Evolutionary conservation across 2,329 filamentous ascomycete species (phyloP).

Genomic region (Fusarium oxysporum): DNA sequence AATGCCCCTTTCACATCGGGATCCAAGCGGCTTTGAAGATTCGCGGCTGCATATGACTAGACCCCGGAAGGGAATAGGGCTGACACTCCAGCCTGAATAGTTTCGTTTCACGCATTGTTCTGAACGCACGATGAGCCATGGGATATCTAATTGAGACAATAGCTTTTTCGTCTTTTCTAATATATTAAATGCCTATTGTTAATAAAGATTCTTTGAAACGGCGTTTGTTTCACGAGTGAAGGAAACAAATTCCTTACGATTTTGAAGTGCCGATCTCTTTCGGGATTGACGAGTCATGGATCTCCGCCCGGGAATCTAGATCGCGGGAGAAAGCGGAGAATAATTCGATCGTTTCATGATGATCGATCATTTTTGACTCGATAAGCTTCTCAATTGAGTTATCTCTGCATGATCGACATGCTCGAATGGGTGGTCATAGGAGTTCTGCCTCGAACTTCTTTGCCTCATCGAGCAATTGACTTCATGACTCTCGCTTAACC

Average conservation of each 20-base stretch:
- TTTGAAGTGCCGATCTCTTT: not conserved
- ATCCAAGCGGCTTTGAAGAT: not conserved
- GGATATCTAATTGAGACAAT: no score
- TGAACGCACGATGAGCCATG: no score
- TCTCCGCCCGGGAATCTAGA: not conserved
- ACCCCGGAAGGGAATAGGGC: not conserved
- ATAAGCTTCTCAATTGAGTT: not conserved
- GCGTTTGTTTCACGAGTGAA: not conserved
- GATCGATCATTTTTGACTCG: not conserved
- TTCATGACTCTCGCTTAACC: no score
- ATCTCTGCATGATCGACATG: not conserved
- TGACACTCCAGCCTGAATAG: not conserved
- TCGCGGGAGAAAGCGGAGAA: not conserved
- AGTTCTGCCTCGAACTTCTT: no score
- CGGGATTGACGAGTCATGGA: not conserved
- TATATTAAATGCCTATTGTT: fast-evolving
- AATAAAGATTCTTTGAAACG: fast-evolving
- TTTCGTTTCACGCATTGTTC: not conserved
- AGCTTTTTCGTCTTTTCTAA: no score
- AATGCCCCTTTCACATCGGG: not conserved
- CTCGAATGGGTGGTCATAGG: fast-evolving
- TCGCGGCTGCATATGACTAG: not conserved
- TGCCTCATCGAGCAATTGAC: not conserved
- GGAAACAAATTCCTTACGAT: not conserved
- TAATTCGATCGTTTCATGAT: not conserved